These are phyloP conservation scores for Salinomyces thailandicus DNA, from an alignment of 2,329 filamentous ascomycete species.

Conservation along the genomic window DNA sequence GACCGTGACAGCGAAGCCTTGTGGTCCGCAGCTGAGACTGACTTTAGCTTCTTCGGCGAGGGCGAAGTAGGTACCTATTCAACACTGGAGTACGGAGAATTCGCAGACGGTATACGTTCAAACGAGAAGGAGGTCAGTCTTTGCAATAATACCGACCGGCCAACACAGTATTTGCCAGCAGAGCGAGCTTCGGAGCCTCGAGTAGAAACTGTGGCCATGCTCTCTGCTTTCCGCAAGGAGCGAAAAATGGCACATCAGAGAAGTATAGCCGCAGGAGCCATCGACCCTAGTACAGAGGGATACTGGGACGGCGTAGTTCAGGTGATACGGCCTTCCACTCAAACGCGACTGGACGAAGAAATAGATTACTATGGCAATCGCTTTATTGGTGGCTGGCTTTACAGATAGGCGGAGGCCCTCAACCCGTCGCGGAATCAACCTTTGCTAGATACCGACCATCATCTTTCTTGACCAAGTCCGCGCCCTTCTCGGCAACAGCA, in stretches of 20 bases:
- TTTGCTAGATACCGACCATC: constrained; percentile 13
- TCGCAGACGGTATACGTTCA: constrained; percentile 7
- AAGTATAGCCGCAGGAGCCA: constrained; percentile 22
- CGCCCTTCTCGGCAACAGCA: constrained; percentile 13
- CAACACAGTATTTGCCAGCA: background rate
- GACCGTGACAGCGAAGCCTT: constrained; percentile 50
- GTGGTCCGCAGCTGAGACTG: constrained; percentile 48
- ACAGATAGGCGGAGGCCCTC: constrained; percentile 13
- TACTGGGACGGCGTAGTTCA: constrained; percentile 51
- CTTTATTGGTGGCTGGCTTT: constrained; percentile 19
- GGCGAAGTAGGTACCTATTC: constrained; percentile 37
- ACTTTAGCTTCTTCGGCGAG: constrained; percentile 47
- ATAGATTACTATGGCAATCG: constrained; percentile 26
- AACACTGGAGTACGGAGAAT: constrained; percentile 16
- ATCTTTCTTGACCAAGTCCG: constrained; percentile 6
- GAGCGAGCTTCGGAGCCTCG: constrained; percentile 4
- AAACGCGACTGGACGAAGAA: constrained; percentile 21
- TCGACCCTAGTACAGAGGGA: constrained; percentile 39
- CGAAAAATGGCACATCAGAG: constrained; percentile 41
- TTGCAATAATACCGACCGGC: constrained; percentile 1
- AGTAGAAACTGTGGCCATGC: constrained; percentile 43
- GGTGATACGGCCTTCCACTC: constrained; percentile 37
- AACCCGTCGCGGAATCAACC: constrained; percentile 4
- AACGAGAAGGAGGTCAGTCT: constrained; percentile 19
- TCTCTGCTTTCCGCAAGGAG: constrained; percentile 44